A percentile compares a stretch with the other conserved stretches of the same genome.
phyloP scores from a whole-genome alignment of 2,329 filamentous ascomycete species.

The Paradendryphiella salina region DNA sequence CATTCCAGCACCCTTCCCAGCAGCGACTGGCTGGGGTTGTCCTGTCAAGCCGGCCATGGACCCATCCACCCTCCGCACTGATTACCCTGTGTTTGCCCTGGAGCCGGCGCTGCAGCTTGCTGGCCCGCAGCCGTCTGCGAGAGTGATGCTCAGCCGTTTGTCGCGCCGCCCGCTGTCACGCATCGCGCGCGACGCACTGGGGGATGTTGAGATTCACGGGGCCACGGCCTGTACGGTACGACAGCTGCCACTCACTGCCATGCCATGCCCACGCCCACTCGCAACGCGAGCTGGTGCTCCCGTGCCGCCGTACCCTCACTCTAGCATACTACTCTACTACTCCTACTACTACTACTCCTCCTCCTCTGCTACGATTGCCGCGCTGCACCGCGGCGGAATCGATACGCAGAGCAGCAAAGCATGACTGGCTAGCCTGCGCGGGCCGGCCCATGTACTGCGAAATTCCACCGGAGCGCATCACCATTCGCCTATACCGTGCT shows the following conservation, averaged over 20 bases:
- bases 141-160: slow-evolving; percentile 26
- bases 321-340: neutral
- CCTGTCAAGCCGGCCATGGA: slow-evolving; percentile 20
- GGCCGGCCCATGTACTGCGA: slow-evolving; percentile 38
- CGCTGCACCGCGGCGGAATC: no score
- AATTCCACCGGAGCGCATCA: slow-evolving; percentile 22
- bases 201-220: slow-evolving; percentile 9
- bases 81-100: slow-evolving; percentile 26
- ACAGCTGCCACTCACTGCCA: slow-evolving; percentile 19
- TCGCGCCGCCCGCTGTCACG: slow-evolving; percentile 19
- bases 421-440: slow-evolving; percentile 34
- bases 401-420: slow-evolving; percentile 15
- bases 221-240: slow-evolving; percentile 16
- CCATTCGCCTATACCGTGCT: slow-evolving; percentile 28
- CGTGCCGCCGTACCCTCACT: slow-evolving; percentile 20
- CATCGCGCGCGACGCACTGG: slow-evolving; percentile 9
- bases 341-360: neutral
- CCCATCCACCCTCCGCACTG: slow-evolving; percentile 15
- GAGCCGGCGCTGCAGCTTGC: slow-evolving; percentile 12
- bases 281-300: slow-evolving; percentile 18
- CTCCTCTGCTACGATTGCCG: slow-evolving; percentile 2
- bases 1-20: slow-evolving; percentile 19
- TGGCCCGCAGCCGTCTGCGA: slow-evolving; percentile 19
- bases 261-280: neutral
- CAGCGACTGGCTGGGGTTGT: slow-evolving; percentile 33